phyloP scores from a whole-genome alignment of 2,329 filamentous ascomycete genomes.

The Fusarium concolor region DNA sequence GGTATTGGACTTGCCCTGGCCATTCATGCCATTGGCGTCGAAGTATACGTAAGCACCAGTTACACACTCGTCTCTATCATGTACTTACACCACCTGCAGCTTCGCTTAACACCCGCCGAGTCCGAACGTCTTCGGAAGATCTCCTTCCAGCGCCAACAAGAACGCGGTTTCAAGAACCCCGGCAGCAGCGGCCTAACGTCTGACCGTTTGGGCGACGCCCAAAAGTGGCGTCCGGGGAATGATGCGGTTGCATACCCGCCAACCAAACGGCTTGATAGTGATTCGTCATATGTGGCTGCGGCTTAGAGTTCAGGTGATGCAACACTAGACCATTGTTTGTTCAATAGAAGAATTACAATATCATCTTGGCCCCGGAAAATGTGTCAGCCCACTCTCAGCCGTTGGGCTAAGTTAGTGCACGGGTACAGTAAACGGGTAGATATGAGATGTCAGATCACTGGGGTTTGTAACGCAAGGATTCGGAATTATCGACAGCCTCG shows the following conservation, averaged over 20 bases:
- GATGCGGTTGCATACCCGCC: neutral
- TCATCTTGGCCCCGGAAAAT: neutral
- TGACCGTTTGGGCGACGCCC: conserved; percentile 17
- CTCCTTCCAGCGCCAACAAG: conserved; percentile 11
- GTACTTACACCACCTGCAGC: neutral
- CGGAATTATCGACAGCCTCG: rapidly evolving
- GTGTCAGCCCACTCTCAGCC: neutral
- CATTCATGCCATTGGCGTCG: conserved; percentile 14
- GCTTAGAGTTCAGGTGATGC: neutral
- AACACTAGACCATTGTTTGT: neutral
- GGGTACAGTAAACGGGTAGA: too few relatives aligned
- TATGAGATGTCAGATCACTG: too few relatives aligned
- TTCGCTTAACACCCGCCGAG: conserved; percentile 21
- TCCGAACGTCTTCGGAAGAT: conserved; percentile 14
- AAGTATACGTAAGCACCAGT: conserved; percentile 11
- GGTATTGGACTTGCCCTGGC: conserved; percentile 10
- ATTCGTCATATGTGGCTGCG: neutral
- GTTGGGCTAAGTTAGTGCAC: neutral
- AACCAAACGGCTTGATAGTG: conserved; percentile 5
- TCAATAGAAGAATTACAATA: neutral
- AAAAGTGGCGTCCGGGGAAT: neutral
- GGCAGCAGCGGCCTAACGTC: conserved; percentile 10
- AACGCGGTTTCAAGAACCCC: conserved; percentile 11
- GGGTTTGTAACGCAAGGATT: too few relatives aligned
- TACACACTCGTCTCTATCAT: rapidly evolving